A percentile compares a stretch with the other conserved stretches of the same genome.
Conservation (phyloP, 768 basidiomycete genomes). For the Lactifluus volemus region DNA sequence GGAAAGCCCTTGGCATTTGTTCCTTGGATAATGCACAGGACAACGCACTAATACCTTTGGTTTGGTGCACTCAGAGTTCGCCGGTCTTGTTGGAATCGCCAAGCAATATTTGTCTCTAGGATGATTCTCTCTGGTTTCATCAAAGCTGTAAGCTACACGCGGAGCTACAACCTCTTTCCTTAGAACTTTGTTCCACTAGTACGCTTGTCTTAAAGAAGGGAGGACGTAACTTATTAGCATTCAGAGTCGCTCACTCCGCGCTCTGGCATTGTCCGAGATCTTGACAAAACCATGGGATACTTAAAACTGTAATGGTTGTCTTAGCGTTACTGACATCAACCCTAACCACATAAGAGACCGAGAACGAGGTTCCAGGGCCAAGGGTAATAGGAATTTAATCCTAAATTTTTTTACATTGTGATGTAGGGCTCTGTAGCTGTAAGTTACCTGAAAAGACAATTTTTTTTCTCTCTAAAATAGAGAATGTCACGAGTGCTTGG, state of each 20-base stretch:
- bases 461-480: neutral
- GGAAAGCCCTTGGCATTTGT: neutral
- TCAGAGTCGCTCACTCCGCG: constrained; percentile 10
- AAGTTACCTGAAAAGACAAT: neutral
- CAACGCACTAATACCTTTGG: neutral
- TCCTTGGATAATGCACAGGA: neutral
- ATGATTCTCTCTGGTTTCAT: neutral
- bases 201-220: neutral
- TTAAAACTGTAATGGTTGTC: neutral
- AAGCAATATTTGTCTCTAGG: neutral
- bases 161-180: neutral
- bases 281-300: neutral
- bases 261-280: neutral
- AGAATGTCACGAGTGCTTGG: neutral
- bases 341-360: neutral
- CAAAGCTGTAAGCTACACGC: neutral
- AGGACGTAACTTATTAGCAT: neutral
- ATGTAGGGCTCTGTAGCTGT: neutral
- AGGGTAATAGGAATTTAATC: neutral
- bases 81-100: neutral
- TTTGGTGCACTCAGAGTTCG: neutral
- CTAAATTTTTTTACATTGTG: neutral
- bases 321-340: neutral
- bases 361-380: neutral
- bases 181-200: neutral